These are phyloP conservation scores for Lignosus rhinocerotis DNA, from an alignment of 1,284 basidiomycete genomes.

Conservation along the genomic window DNA sequence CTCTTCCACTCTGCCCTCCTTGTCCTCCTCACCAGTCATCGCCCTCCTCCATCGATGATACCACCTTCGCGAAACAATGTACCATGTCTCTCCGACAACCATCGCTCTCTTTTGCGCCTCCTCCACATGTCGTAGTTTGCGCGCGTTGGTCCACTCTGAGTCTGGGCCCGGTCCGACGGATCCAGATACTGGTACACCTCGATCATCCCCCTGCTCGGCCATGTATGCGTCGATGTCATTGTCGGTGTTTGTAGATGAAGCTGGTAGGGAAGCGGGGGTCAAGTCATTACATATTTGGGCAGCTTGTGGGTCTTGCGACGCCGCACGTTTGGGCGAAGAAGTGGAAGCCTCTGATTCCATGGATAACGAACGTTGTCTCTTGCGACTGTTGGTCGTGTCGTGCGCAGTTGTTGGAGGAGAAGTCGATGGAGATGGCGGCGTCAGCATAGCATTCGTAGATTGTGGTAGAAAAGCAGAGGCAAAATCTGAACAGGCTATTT, in stretches of 20 bases:
- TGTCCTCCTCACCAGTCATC: constrained; percentile 64
- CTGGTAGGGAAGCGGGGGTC: constrained; percentile 41
- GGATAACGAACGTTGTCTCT: constrained; percentile 51
- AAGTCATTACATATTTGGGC: constrained; percentile 41
- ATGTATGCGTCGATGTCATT: constrained; percentile 66
- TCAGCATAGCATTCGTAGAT: constrained; percentile 33
- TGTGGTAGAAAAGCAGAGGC: constrained; percentile 9
- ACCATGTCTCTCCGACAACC: constrained; percentile 75
- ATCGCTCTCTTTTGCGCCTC: constrained; percentile 49
- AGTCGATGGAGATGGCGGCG: constrained; percentile 31
- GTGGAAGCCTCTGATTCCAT: constrained; percentile 54
- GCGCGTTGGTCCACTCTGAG: constrained; percentile 36
- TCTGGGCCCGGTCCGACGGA: background rate
- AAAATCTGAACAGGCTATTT: constrained; percentile 4
- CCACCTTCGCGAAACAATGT: constrained; percentile 72
- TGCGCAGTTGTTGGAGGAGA: constrained; percentile 29
- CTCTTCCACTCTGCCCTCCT: constrained; percentile 61
- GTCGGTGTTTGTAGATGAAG: constrained; percentile 23
- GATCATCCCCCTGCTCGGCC: constrained; percentile 59
- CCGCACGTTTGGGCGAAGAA: constrained; percentile 70
- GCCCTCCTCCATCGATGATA: constrained; percentile 74
- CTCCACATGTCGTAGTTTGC: constrained; percentile 54
- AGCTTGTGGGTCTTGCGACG: constrained; percentile 52
- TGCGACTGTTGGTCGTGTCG: constrained; percentile 36
- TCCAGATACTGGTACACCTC: constrained; percentile 14